Conservation (phyloP, 108 stramenopile species). For the Cyclostephanos tholiformis region DNA sequence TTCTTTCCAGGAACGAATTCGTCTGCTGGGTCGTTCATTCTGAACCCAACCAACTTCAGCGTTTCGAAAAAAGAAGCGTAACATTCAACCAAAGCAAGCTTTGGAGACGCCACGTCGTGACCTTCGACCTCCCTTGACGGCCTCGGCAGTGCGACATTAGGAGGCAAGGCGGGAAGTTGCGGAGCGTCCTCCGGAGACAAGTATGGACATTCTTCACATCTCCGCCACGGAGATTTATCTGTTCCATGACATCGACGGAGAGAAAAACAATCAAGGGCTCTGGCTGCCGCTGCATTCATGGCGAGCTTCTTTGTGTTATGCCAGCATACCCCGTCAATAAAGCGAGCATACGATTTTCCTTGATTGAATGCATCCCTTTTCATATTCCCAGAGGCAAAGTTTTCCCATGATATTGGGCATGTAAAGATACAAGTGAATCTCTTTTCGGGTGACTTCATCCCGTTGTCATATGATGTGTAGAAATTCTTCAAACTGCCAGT, state of each 20-base stretch:
- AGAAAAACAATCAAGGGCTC: conserved; percentile 30
- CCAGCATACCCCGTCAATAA: conserved; percentile 18
- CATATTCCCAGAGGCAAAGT: conserved; percentile 16
- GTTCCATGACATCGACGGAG: conserved; percentile 22
- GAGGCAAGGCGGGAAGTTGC: conserved; percentile 20
- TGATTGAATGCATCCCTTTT: not conserved
- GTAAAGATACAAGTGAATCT: conserved; percentile 29
- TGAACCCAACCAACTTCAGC: not conserved
- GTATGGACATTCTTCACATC: conserved; percentile 28
- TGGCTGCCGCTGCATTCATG: conserved; percentile 26
- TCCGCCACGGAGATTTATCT: conserved; percentile 15
- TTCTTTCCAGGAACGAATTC: conserved; percentile 7
- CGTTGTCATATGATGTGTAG: conserved; percentile 26
- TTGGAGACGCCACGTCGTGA: conserved; percentile 1
- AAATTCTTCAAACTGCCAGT: conserved; percentile 13
- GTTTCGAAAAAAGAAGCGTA: conserved; percentile 9
- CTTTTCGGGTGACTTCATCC: not conserved
- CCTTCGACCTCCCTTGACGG: not conserved
- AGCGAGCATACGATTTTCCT: not conserved
- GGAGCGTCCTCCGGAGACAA: conserved; percentile 18
- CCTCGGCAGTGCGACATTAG: conserved; percentile 9
- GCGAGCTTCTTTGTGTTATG: conserved; percentile 29
- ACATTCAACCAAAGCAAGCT: conserved; percentile 16
- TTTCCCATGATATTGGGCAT: conserved; percentile 22
- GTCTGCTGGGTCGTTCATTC: not conserved